Conservation (phyloP, 2,329 filamentous ascomycete species). For the Rhynchosporium secalis region DNA sequence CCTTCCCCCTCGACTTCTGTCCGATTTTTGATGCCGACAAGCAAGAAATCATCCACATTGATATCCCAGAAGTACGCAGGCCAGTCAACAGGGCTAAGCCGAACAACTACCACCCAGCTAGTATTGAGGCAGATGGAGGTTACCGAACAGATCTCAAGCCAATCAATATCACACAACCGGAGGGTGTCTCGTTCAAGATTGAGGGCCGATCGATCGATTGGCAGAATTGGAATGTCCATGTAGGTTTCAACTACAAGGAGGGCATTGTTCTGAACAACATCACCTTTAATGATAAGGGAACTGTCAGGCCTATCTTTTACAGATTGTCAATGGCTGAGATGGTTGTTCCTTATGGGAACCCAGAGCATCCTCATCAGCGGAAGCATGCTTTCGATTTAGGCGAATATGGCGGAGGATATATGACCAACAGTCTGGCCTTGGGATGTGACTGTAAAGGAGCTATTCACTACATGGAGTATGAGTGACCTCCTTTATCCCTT, state of each 20-base stretch:
- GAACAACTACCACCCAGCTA: conserved; percentile 77
- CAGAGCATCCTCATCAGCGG: conserved; percentile 75
- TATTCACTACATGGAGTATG: conserved; percentile 76
- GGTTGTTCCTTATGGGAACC: conserved; percentile 88
- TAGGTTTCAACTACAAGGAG: conserved; percentile 94
- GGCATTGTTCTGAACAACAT: conserved; percentile 90
- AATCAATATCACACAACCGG: conserved; percentile 82
- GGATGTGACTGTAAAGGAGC: conserved; percentile 87
- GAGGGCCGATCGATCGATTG: conserved; percentile 74
- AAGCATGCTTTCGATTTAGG: conserved; percentile 82
- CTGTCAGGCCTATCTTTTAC: conserved; percentile 78
- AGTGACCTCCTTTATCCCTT: neutral
- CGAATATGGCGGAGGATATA: conserved; percentile 79
- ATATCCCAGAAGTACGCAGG: conserved; percentile 72
- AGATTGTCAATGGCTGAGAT: conserved; percentile 87
- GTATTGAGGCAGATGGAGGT: conserved; percentile 71
- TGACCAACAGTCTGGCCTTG: conserved; percentile 75
- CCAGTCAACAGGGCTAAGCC: conserved; percentile 70
- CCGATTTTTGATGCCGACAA: conserved; percentile 87
- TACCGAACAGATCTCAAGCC: conserved; percentile 81
- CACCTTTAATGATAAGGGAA: conserved; percentile 82
- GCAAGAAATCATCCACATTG: conserved; percentile 56
- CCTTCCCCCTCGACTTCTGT: conserved; percentile 89
- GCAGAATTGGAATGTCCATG: conserved; percentile 93
- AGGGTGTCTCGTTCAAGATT: conserved; percentile 83